Evolutionary conservation across 2,329 filamentous ascomycete species (phyloP), one percentile per base, ranked within the genome.

Genomic region (Paracoccidioides lutzii): DNA sequence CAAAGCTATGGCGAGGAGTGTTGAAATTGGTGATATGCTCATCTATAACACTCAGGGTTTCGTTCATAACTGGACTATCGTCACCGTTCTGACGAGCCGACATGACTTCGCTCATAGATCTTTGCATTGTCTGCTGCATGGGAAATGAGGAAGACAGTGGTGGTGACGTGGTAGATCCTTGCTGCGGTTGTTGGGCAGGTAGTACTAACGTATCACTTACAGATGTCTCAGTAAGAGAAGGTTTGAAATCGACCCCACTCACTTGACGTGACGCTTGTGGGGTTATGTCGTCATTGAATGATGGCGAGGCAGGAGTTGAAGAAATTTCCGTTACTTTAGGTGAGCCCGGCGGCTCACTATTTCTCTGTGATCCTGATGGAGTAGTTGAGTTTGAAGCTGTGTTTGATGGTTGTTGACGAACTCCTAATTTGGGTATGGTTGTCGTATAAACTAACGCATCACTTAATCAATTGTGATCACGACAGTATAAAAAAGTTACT

Each of bases 41-140:
- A 69, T 97, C 86, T 64, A 97, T 97, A 57, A 97, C 91, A 65
- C 90, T 95, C 53, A 97, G 74, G 0, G 91, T 96, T 69, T 97
- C 90, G 67, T 90, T 90, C 76, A 97, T 86, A 52, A 96, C 90
- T 9, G 88, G 86, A 66, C 83, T 87, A 54, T 83, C 81, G 62
- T 82, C 75, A 15, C 75, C 67, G 62, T 73, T 70, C 64, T 58
- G 65, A 62, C 82, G 75, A 58, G 75, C 75, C 55, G 75, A 71
- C 51, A 81, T 67, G 48, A 73, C 68, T 58, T 76, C 67, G 56
- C 71, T 67, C 58, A 77, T 71, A 43, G 71, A 71, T 54, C 72
- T 69, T 58, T 76, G 74, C 30, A 74, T 70, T 48, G 68, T 66
- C 33, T 67, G 66, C 7, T 67, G 63, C 44, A 72, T 62, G 5